Percentiles rank a stretch among this genome's conserved stretches.
Evolutionary conservation across 768 basidiomycete species (phyloP).

Genomic region (Lactarius sp.): DNA sequence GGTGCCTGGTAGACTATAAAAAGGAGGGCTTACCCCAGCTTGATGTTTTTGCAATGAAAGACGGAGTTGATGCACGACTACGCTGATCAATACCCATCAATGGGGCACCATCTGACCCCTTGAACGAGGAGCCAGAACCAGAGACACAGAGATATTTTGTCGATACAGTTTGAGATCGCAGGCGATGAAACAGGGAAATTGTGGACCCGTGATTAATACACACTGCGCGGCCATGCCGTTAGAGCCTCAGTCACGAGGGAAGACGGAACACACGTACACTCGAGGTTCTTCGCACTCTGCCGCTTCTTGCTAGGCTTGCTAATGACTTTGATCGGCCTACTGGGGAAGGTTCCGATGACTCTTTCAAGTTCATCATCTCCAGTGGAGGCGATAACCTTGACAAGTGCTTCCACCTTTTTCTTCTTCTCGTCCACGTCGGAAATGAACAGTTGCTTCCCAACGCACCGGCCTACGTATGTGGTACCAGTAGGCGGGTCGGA

Average conservation of each 20-base stretch:
- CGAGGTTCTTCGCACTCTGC: constrained; percentile 87
- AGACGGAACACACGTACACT: constrained; percentile 52
- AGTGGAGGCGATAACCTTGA: constrained; percentile 78
- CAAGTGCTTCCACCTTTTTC: constrained; percentile 91
- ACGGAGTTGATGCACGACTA: constrained; percentile 66
- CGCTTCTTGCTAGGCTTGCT: constrained; percentile 98
- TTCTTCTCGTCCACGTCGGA: constrained; percentile 93
- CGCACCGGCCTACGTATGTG: constrained; percentile 88
- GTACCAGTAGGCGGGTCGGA: constrained; percentile 74
- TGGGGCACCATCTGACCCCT: constrained; percentile 87
- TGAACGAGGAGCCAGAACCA: constrained; percentile 88
- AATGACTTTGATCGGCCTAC: constrained; percentile 96
- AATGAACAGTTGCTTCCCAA: constrained; percentile 93
- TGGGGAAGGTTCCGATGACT: constrained; percentile 84
- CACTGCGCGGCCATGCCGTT: constrained; percentile 43
- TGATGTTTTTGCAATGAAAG: constrained; percentile 84
- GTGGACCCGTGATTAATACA: constrained; percentile 96
- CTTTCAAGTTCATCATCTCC: constrained; percentile 78
- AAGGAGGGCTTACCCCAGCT: constrained; percentile 66
- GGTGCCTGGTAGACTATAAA: constrained; percentile 24
- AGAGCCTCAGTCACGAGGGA: constrained; percentile 15
- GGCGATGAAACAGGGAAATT: constrained; percentile 91
- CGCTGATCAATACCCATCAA: constrained; percentile 76
- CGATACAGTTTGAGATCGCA: constrained; percentile 91
- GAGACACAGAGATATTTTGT: constrained; percentile 95